These are phyloP conservation scores for Candida nonsorbophila DNA, from an alignment of 805 yeast species.

Conservation along the genomic window DNA sequence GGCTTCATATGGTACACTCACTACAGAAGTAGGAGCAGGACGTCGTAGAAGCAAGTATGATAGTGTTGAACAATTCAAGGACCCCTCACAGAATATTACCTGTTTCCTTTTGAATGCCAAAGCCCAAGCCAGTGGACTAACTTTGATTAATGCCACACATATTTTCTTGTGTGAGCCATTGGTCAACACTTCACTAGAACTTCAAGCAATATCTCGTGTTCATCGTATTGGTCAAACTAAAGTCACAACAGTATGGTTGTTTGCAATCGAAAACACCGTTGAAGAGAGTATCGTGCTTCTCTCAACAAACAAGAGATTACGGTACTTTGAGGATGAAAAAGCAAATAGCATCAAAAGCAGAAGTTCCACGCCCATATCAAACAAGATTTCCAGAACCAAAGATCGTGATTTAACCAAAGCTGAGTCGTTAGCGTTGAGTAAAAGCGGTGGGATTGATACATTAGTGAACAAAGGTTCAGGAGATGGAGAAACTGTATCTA, in stretches of 20 bases:
- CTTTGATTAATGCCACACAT: constrained; percentile 87
- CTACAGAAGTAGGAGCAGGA: constrained; percentile 26
- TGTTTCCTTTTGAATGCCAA: constrained; percentile 83
- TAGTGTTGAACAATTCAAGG: constrained; percentile 57
- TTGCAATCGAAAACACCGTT: constrained; percentile 75
- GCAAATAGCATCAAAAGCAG: constrained; percentile 3
- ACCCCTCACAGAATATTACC: constrained; percentile 52
- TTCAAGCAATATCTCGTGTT: constrained; percentile 88
- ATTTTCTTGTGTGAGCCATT: constrained; percentile 91
- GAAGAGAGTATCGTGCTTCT: constrained; percentile 82
- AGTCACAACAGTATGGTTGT: constrained; percentile 89
- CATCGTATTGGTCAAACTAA: constrained; percentile 87
- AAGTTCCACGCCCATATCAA: constrained; percentile 5
- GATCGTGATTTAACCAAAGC: constrained; percentile 30
- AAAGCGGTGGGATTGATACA: constrained; percentile 46
- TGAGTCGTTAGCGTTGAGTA: constrained; percentile 50
- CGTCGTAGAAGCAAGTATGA: constrained; percentile 21
- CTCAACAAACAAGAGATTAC: constrained; percentile 56
- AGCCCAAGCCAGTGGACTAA: constrained; percentile 86
- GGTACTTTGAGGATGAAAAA: constrained; percentile 19
- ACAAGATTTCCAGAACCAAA: constrained; percentile 5
- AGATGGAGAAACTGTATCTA: constrained; percentile 57
- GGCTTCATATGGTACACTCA: constrained; percentile 44
- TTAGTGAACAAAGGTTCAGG: constrained; percentile 36
- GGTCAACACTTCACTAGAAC: constrained; percentile 78